Evolutionary conservation across 2,329 filamentous ascomycete species (phyloP), one percentile per base, ranked within the genome.

Genomic region (Pseudocercospora fuligena): DNA sequence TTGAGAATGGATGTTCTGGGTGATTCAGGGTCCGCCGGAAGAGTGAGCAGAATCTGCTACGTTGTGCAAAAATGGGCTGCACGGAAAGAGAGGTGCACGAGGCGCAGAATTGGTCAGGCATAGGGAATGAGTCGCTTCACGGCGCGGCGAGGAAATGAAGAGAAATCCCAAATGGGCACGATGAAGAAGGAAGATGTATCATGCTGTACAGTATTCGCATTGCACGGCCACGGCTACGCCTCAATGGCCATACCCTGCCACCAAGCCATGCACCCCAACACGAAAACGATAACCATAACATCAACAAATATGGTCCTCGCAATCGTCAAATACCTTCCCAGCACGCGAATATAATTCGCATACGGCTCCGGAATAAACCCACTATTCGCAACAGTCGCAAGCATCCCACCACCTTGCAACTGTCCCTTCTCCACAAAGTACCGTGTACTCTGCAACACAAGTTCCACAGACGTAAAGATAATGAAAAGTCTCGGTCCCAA

Each of bases 401-500:
- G 72, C 65, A 91, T 84, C 2, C 90, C 90, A 27, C 82, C 79
- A 2, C 86, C 86, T 67, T 86, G 86, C 54, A 85, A 76, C 67
- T 80, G 80, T 29, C 85, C 85, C 72, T 87, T 87, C 73, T 93
- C 90, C 60, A 92, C 75, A 72, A 93, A 88, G 76, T 90, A 92
- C 25, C 91, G 84, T 31, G 87, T 89, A 1, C 88, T 90, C 70
- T 94, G 87, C 69, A 94, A 82, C 61, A 92, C 77, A 11, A 92
- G 84, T 80, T 95, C 91, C 33, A 88, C 89, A 0, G 91, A 92
- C 5, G 91, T 89, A 76, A 94, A 95, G n/a, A 91, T 85, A 82
- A 89, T 92, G 79, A 94, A 93, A 79, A 93, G 90, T 68, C 85
- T 83, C 54, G 82, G 82, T 47, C 82, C 81, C 40, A 78, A 74